Base-by-base conservation (phyloP, 805 yeast genomes). In the Isabelozyma gotoi region DNA sequence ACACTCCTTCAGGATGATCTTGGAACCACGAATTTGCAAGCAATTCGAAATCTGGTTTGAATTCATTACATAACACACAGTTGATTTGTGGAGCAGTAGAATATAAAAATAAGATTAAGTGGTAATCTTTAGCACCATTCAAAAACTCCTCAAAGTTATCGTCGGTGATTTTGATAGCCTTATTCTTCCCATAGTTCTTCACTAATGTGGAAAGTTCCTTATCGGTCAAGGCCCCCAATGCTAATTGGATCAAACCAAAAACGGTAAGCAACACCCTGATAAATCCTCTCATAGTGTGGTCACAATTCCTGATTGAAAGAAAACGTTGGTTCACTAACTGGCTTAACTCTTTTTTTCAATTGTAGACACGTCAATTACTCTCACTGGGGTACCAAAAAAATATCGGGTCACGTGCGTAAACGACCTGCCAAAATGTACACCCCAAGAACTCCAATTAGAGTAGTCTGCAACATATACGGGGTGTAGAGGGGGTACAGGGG, bases 31-130 rank as follows among this genome's bases (percentile, higher is more conserved):
- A 82, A 39, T 69, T 55, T 6, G 88, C 95, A 33, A 89, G 63
- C 35, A 65, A 57, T 14, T 76, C 76, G 55, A 63, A 87, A 35
- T 76, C 78, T 2, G 97, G 96, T 19, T 76, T 80, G 53, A 86
- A 76, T 35, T 82, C 81, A 7, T 68, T 53, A 74, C 99, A 94
- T 40, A 87, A 70, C 1, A 71, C 69, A 68, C 99, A 94, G 10
- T 87, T 88, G 57, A 91, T 77, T 47, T 80, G 79, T 1, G 88
- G 74, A 39, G 82, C 76, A 7, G 84, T 77, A 2, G 97, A 89
- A 0, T 97, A 86, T 47, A 92, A 66, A 43, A 84, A 73, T 24
- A 82, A 55, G 10, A 86, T 73, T n/a, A 87, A 57, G 32, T 85
- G 76, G 62, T 80, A 81, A 54, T 88, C 89, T 56, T 92, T 76